phyloP scores from a whole-genome alignment of 345 rosid genomes.

The Cardamine chenopodiifolia region DNA sequence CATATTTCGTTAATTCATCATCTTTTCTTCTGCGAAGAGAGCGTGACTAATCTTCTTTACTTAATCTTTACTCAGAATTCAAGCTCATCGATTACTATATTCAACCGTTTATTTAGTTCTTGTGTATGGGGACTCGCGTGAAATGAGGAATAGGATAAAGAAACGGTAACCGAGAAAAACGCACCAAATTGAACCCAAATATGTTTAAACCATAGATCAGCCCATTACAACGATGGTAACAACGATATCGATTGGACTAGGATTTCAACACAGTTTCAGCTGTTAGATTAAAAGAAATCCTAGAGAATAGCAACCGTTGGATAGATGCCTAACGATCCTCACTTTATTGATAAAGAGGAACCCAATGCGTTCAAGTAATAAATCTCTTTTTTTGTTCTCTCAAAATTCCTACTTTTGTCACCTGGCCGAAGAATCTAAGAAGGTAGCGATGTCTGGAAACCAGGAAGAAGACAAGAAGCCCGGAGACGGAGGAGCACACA shows the following conservation, averaged over 20 bases:
- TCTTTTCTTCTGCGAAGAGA: constrained; percentile 14
- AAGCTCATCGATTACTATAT: not conserved
- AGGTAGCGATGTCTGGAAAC: constrained; percentile 40
- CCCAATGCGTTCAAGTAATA: constrained; percentile 34
- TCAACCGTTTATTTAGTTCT: not conserved
- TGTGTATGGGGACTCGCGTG: not conserved
- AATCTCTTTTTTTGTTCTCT: not conserved
- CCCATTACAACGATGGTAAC: not conserved
- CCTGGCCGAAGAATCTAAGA: constrained; percentile 37
- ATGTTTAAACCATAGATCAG: not conserved
- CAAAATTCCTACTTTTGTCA: not conserved
- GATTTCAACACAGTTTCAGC: not conserved
- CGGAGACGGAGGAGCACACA: constrained; percentile 67
- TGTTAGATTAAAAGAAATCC: constrained; percentile 20
- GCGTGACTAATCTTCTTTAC: constrained; percentile 6
- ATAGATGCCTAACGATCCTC: constrained; percentile 33
- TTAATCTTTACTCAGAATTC: not conserved
- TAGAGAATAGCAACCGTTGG: constrained; percentile 27
- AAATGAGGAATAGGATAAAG: not conserved
- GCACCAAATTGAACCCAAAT: not conserved
- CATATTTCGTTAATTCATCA: constrained; percentile 5
- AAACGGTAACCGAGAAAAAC: not conserved
- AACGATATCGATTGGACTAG: not conserved
- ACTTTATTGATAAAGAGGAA: constrained; percentile 12
- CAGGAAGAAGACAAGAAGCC: constrained; percentile 83